Percentiles rank a stretch among this genome's conserved stretches.
Conservation (phyloP, 106 monocot genomes). For the Acorus calamus region DNA sequence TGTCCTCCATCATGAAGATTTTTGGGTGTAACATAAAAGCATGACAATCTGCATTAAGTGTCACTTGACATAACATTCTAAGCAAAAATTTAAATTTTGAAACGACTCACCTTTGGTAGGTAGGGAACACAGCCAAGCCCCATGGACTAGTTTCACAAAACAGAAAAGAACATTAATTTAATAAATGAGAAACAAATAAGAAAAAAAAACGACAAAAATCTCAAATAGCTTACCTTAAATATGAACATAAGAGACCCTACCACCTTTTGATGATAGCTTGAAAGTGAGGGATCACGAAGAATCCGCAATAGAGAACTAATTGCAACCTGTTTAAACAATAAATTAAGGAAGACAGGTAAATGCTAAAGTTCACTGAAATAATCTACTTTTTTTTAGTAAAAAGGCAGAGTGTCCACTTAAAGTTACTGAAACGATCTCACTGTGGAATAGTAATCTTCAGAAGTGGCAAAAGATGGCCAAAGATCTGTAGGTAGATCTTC, state of each 20-base stretch:
- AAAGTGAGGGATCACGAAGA: conserved; percentile 89
- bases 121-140: conserved; percentile 97
- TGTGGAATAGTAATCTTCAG: conserved; percentile 96
- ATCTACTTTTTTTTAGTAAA: too few relatives aligned
- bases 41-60: not conserved
- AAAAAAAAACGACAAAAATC: not conserved
- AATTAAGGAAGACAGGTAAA: too few relatives aligned
- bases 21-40: not conserved
- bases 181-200: not conserved
- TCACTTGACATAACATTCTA: not conserved
- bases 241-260: conserved; percentile 94
- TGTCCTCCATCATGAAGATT: too few relatives aligned
- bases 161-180: conserved; percentile 11
- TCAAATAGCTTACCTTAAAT: conserved; percentile 63
- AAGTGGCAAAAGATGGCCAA: conserved; percentile 86
- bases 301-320: conserved; percentile 93
- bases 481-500: conserved; percentile 85
- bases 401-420: too few relatives aligned
- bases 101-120: conserved; percentile 69
- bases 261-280: conserved; percentile 96
- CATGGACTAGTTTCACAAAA: conserved; percentile 56
- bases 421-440: conserved; percentile 14
- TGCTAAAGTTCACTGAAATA: too few relatives aligned
- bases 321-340: conserved; percentile 55
- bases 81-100: not conserved